A percentile compares a stretch with the other conserved stretches of the same genome.
Evolutionary conservation across 176 grass and related monocot species (phyloP).

Genomic region (Eragrostis nindensis): DNA sequence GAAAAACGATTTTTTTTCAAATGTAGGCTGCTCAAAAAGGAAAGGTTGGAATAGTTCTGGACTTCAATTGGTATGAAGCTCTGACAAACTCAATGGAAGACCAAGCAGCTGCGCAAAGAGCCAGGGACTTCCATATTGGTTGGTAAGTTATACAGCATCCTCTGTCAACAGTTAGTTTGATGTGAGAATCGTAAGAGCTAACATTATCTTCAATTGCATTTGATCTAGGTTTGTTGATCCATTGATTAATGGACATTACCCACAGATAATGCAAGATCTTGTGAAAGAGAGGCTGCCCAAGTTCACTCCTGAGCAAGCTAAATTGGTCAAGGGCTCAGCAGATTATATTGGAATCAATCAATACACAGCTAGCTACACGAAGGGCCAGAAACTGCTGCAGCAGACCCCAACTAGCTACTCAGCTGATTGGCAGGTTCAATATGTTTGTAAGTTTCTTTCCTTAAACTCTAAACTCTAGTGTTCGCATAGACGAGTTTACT

Average conservation of each 20-base stretch:
- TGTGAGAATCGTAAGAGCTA: background rate
- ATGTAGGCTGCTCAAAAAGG: slow-evolving; percentile 62
- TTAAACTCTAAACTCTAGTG: background rate
- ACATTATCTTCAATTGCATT: background rate
- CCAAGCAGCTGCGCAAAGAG: slow-evolving; percentile 80
- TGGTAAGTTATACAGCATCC: slow-evolving; percentile 55
- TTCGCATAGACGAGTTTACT: background rate
- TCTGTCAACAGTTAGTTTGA: background rate
- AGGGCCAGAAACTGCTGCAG: slow-evolving; percentile 46
- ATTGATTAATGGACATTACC: slow-evolving; percentile 74
- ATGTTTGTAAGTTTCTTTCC: slow-evolving; percentile 47
- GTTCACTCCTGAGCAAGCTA: slow-evolving; percentile 72
- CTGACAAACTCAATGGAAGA: slow-evolving; percentile 69
- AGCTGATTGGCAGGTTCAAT: slow-evolving; percentile 73
- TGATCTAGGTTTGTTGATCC: slow-evolving; percentile 77
- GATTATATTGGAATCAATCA: slow-evolving; percentile 93
- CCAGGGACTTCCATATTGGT: slow-evolving; percentile 91
- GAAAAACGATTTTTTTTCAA: slow-evolving; percentile 8
- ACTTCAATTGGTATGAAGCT: slow-evolving; percentile 75
- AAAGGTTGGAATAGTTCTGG: slow-evolving; percentile 72
- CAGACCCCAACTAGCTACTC: slow-evolving; percentile 61
- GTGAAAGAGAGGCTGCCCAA: slow-evolving; percentile 70
- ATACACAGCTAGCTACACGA: slow-evolving; percentile 81
- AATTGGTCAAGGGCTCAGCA: slow-evolving; percentile 78
- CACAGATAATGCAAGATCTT: slow-evolving; percentile 65